Evolutionary conservation across 257 asterid species (phyloP), one percentile per base, ranked within the genome.

Genomic region (Primulina huaijiensis): DNA sequence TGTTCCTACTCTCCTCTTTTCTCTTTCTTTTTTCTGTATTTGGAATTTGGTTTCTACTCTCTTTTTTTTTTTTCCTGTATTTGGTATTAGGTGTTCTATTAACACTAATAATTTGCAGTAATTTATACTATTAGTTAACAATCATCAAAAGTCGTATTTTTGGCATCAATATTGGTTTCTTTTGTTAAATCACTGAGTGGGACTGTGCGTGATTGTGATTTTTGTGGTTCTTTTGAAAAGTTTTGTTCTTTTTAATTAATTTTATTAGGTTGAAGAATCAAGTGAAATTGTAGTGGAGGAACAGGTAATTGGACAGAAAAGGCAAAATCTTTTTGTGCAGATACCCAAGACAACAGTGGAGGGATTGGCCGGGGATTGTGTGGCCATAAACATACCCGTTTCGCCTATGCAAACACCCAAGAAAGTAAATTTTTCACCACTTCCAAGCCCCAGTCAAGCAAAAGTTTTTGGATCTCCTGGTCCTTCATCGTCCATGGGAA

Each of bases 211-310:
- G 46, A 33, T 34, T 29, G 10, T 40, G 46, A 34, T 12, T 33
- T 19, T 62, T 65, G 43, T 71, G 71, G 65, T 60, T 46, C 31
- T 59, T 7, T 64, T 34, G 16, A 62, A 61, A 68, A 67, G 35
- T 68, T 60, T 46, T 53, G 0, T 60, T 64, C 27, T 59, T 23
- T 55, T 40, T 74, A 31, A 55, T 62, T 65, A 0, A 5, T 16
- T 14, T 8, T 16, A 46, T 60, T 76, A 92, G 97, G 89, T 72
- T 63, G 81, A 71, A 55, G 86, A 82, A 74, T 83, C 80, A 17
- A 84, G 87, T 76, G 98, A 92, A 88, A 92, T 90, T 65, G 83
- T 85, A 34, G 82, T 78, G 20, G 96, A 85, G 74, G 97, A 84
- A 72, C 63, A 79, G 0, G 71, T 82, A 7, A 73, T 35, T 63